Conservation (phyloP, 129 eudicot species). For the Ambrosia artemisiifolia region DNA sequence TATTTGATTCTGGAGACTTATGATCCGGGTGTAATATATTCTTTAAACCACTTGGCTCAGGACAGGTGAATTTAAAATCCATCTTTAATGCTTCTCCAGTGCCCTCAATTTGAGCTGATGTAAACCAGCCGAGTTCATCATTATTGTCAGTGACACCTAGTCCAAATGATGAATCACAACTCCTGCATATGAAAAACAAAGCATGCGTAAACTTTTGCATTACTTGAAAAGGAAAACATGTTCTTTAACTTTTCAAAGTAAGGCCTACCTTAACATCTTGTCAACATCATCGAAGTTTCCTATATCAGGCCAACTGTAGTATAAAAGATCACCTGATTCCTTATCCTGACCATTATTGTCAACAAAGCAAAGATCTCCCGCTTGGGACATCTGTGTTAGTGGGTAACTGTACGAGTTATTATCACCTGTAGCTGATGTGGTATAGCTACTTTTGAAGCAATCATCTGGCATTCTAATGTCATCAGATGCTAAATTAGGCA, state of each 20-base stretch:
- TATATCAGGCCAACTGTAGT: slow-evolving; percentile 74
- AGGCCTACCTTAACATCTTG: slow-evolving; percentile 72
- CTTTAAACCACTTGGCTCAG: slow-evolving; percentile 38
- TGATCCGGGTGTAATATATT: slow-evolving; percentile 23
- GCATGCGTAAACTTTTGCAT: not conserved
- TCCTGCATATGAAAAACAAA: slow-evolving; percentile 46
- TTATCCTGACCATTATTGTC: slow-evolving; percentile 44
- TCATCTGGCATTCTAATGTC: slow-evolving; percentile 28
- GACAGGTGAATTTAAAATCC: slow-evolving; percentile 41
- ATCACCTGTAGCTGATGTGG: slow-evolving; percentile 40
- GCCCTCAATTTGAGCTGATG: slow-evolving; percentile 57
- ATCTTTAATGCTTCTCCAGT: slow-evolving; percentile 48
- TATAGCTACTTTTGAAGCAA: slow-evolving; percentile 36
- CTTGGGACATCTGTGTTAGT: slow-evolving; percentile 40
- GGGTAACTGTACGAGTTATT: slow-evolving; percentile 47
- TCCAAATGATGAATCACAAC: slow-evolving; percentile 82
- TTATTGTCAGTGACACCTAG: slow-evolving; percentile 48
- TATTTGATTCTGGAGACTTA: slow-evolving; percentile 30
- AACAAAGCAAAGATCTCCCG: slow-evolving; percentile 48
- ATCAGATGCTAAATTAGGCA: slow-evolving; percentile 43
- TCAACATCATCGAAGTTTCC: slow-evolving; percentile 90
- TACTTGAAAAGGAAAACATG: not conserved
- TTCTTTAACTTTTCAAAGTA: not conserved
- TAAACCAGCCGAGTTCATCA: slow-evolving; percentile 71
- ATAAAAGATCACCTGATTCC: slow-evolving; percentile 58